Evolutionary conservation across 805 yeast genomes (phyloP).

Genomic region (Yarrowia sp.): DNA sequence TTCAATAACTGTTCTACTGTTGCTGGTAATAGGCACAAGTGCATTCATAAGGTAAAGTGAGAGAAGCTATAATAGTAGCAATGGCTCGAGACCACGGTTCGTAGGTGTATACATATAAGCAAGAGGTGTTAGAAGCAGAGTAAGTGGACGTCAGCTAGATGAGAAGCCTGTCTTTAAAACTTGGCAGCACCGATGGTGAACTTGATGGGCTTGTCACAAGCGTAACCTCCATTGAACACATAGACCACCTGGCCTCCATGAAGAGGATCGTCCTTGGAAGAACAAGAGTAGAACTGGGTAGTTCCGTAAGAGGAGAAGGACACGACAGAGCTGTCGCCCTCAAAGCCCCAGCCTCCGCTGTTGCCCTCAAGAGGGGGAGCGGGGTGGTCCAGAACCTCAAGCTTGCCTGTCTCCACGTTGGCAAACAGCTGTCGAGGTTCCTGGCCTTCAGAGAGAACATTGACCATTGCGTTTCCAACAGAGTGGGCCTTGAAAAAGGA

Average conservation of each 20-base stretch:
- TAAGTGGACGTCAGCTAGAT: background rate
- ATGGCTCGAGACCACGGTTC: too few relatives aligned
- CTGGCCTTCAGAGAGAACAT: constrained; percentile 1
- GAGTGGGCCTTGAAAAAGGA: constrained; percentile 7
- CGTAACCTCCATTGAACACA: constrained; percentile 11
- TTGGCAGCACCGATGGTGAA: constrained; percentile 16
- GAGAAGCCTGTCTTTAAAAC: background rate
- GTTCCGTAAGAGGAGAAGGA: constrained; percentile 1
- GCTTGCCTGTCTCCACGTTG: constrained; percentile 10
- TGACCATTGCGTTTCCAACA: constrained; percentile 11
- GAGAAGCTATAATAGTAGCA: background rate
- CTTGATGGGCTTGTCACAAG: constrained; percentile 11
- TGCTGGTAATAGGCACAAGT: background rate
- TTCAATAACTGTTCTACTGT: too few relatives aligned
- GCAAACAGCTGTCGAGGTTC: constrained; percentile 8
- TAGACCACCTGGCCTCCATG: constrained; percentile 11
- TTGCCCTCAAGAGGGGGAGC: constrained; percentile 2
- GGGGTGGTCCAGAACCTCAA: constrained; percentile 2
- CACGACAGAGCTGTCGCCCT: constrained; percentile 1
- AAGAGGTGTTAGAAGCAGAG: too few relatives aligned
- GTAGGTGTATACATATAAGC: too few relatives aligned
- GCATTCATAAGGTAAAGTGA: background rate
- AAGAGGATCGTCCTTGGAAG: background rate
- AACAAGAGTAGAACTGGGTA: constrained; percentile 6
- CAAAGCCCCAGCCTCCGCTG: constrained; percentile 6